Evolutionary conservation across 371 early-diverging fungal species (phyloP), one percentile per base, ranked within the genome.

Genomic region (Choanephora cucurbitarum): DNA sequence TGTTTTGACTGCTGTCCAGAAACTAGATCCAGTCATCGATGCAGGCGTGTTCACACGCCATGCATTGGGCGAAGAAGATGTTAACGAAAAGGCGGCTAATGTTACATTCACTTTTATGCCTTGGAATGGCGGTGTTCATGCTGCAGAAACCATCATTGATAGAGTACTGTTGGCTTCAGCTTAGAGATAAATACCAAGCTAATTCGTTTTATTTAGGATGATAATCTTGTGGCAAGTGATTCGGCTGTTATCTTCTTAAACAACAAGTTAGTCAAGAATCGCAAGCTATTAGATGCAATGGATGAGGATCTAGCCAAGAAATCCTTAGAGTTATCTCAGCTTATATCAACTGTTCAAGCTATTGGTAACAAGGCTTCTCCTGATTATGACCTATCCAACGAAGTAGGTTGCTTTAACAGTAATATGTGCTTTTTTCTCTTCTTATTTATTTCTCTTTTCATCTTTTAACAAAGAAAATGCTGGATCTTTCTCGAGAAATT

Each of bases 211-310:
- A 28, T 28, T 28, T 72, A 83, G 87, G 86, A 77, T 52, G 73
- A 46, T 22, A 44, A 70, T 31, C 55, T 88, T 19, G 79, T 79
- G 0, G 54, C 69, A 15, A 86, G 83, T 54, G 85, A 86, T 9
- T 55, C 78, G 18, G 73, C 81, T 1, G 64, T 67, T 1, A 81
- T 85, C 7, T 87, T 81, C 44, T 63, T 90, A 57, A 83, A 73
- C 46, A 90, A 90, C 62, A 82, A 81, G 31, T 62, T 85, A 13
- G 62, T 81, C 53, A 90, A 88, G 60, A 55, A 81, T 50, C 64
- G 74, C 31, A 71, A 72, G 24, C 72, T 72, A 24, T 64, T 83
- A 9, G 69, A 74, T 19, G 55, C 70, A 31, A 11, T 82, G 11
- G 73, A 58, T 3, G 74, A 70, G 33, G 87, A 87, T 7, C 59